Evolutionary conservation across 768 basidiomycete genomes (phyloP).

Genomic region (Phylloporus sp.): DNA sequence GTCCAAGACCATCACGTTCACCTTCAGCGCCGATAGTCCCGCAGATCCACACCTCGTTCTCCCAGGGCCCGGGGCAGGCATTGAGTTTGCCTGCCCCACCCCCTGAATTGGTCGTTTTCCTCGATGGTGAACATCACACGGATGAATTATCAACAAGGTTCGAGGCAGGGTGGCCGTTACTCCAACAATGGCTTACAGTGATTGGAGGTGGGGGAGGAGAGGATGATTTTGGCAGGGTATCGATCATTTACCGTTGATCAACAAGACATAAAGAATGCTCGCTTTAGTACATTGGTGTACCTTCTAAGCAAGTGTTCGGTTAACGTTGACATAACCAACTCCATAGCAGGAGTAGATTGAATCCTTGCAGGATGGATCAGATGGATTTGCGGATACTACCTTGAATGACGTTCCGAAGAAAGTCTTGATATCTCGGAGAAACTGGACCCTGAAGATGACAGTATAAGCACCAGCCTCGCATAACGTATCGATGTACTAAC

Average conservation of each 20-base stretch:
- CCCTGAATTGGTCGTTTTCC: conserved; percentile 49
- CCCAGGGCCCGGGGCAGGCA: conserved; percentile 24
- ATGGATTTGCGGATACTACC: conserved; percentile 59
- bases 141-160: conserved; percentile 87
- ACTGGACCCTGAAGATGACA: conserved; percentile 69
- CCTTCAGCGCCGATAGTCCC: conserved; percentile 51
- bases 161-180: conserved; percentile 76
- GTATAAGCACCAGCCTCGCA: conserved; percentile 3
- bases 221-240: conserved; percentile 68
- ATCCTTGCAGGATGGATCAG: conserved; percentile 50
- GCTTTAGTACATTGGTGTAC: neutral
- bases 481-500: conserved; percentile 44
- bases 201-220: conserved; percentile 61
- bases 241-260: conserved; percentile 72
- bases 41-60: conserved; percentile 26
- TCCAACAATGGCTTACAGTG: conserved; percentile 66
- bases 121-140: conserved; percentile 89
- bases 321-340: conserved; percentile 86
- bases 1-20: conserved; percentile 52
- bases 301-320: conserved; percentile 62
- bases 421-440: conserved; percentile 73
- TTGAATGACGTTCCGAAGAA: conserved; percentile 96
- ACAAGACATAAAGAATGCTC: neutral
- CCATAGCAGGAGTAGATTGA: conserved; percentile 89
- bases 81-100: conserved; percentile 36